Evolutionary conservation across 2,329 filamentous ascomycete genomes (phyloP).

Genomic region (Diatrype stigma): DNA sequence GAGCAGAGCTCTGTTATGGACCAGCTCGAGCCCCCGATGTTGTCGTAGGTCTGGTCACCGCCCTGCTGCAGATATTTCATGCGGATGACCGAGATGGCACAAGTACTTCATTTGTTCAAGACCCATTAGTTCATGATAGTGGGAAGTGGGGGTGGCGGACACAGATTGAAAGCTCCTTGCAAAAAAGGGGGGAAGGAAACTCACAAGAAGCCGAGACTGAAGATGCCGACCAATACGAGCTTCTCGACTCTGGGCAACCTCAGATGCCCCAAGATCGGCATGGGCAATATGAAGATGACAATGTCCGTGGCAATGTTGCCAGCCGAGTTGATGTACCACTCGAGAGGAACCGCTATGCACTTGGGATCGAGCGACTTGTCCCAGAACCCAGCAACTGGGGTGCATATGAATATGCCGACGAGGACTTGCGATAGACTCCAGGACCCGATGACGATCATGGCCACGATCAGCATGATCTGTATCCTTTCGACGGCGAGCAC

Average conservation of each 20-base stretch:
- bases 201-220: constrained; percentile 36
- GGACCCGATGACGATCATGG: constrained; percentile 27
- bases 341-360: background rate
- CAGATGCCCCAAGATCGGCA: constrained; percentile 29
- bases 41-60: constrained; percentile 33
- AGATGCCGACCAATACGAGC: constrained; percentile 31
- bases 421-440: constrained; percentile 35
- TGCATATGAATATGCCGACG: constrained; percentile 31
- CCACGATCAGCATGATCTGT: constrained; percentile 24
- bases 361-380: constrained; percentile 7
- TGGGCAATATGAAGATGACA: constrained; percentile 31
- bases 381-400: constrained; percentile 33
- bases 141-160: no score
- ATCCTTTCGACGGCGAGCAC: constrained; percentile 30
- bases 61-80: constrained; percentile 31
- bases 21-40: constrained; percentile 32
- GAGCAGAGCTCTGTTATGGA: constrained; percentile 32
- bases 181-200: constrained; percentile 1
- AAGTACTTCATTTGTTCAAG: constrained; percentile 23
- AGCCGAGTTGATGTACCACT: constrained; percentile 24
- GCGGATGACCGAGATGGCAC: constrained; percentile 35
- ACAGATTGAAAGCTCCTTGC: background rate
- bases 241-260: constrained; percentile 31
- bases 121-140: background rate
- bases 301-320: constrained; percentile 36